Evolutionary conservation across 768 basidiomycete genomes (phyloP), one percentile per base, ranked within the genome.

Genomic region (Psilocybe cyanescens): DNA sequence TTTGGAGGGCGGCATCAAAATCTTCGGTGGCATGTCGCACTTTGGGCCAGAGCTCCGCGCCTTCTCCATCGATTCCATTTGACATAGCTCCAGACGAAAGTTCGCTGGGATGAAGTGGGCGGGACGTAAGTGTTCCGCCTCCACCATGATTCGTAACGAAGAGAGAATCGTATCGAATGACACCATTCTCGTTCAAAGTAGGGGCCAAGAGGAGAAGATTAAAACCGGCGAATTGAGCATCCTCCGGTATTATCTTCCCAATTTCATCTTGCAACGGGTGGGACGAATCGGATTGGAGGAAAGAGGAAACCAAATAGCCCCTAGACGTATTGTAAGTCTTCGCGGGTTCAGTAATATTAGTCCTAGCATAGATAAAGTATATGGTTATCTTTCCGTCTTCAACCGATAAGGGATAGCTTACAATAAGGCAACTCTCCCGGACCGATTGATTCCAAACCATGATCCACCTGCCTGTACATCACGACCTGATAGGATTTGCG

Each of bases 281-380:
- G 55, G 78, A 71, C 57, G 79, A 74, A 70, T 82, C 76, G 53
- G 86, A 82, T 66, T 82, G 74, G 67, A 95, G 83, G 70, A 91
- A 93, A 24, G 85, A 83, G 30, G 89, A 82, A 52, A 86, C 79
- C 64, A 95, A 79, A 57, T 78, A 76, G 52, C 93, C 93, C 66
- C 93, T 83, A 67, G 92, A 91, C 31, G 83, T 83, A 58, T 73
- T 62, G 65, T 82, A 84, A 52, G 73, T 68, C 63, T 69, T 71
- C 41, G 70, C 59, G n/a, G 84, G 78, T 74, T 94, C 92, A 46
- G 89, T 91, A 72, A 94, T 93, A 77, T 95, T 94, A 17, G 93
- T 95, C 71, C 92, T 93, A 55, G 71, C 61, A 67, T 53, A 57
- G 33, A 57, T 44, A 64, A 61, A n/a, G 57, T 60, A 59, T 49